A percentile compares a stretch with the other conserved stretches of the same genome.
Conservation (phyloP, 1,139 yeast genomes). For the Geotrichum restrictum region DNA sequence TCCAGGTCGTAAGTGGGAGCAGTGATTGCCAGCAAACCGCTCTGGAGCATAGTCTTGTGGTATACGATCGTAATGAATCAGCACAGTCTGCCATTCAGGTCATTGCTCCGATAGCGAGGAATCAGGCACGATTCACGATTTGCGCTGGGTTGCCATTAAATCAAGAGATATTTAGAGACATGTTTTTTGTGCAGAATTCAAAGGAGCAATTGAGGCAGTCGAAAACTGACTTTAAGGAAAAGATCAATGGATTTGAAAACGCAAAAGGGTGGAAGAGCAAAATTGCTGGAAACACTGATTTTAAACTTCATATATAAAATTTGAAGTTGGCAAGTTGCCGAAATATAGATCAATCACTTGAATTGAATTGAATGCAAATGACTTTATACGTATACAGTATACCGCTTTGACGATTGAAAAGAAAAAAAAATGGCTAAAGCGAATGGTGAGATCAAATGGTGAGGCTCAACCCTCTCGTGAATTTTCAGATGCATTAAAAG, state of each 20-base stretch:
- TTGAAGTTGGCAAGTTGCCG: too few species aligned
- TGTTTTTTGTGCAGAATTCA: constrained; percentile 75
- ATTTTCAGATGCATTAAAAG: neutral
- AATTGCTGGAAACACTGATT: constrained; percentile 38
- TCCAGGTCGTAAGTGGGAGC: neutral
- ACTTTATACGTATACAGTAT: too few species aligned
- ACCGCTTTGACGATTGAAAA: too few species aligned
- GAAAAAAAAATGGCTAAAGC: too few species aligned
- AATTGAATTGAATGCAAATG: too few species aligned
- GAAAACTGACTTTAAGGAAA: constrained; percentile 36
- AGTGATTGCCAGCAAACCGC: constrained; percentile 45
- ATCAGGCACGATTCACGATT: constrained; percentile 29
- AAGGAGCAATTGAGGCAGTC: constrained; percentile 56
- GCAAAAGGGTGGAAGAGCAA: constrained; percentile 60
- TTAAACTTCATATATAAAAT: constrained; percentile 1
- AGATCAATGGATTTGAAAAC: constrained; percentile 59
- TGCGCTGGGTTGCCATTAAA: constrained; percentile 68
- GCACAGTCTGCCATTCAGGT: neutral
- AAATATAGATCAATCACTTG: too few species aligned
- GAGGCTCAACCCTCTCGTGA: too few species aligned
- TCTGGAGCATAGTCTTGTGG: constrained; percentile 6
- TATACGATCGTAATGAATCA: neutral
- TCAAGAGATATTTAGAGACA: constrained; percentile 71
- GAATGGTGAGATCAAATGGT: too few species aligned
- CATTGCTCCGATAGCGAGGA: neutral